Evolutionary conservation across 208 protist genomes (phyloP), one percentile per base, ranked within the genome.

Genomic region (Acanthamoeba triangularis): DNA sequence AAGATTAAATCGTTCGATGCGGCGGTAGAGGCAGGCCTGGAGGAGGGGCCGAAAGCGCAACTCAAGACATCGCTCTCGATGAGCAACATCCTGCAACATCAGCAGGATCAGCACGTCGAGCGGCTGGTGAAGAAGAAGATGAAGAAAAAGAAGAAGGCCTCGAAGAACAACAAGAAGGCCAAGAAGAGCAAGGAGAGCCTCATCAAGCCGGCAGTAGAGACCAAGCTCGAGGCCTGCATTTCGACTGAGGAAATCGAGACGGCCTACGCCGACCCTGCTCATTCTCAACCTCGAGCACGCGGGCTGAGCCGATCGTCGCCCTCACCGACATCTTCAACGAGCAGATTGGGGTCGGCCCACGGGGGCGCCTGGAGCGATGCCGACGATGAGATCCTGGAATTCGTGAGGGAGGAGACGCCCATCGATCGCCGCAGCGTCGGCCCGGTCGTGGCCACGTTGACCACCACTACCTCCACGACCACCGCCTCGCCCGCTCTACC

Each of bases 1-100:
- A 88, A 88, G 52, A 88, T 61, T 88, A 61, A 88, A 88, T 88
- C 78, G 14, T 88, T 61, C 33, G 41, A 52, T 88, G 41, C 78
- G 18, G 47, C 78, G 47, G 23, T 28, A 16, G 28, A 63, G 47
- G 67, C 67, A 16, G 28, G 67, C 28, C 6, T 76, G 16, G 67
- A 76, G 33, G 69, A 78, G 69, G 35, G 13, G n/a, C 61, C 18
- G 8, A 67, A 67, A 30, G 14, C 52, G 52, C 52, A 59, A 10
- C 76, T 84, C 33, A 56, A 56, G 16, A 30, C 41, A 18, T 84
- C 44, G n/a, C 44, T 84, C 11, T 84, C 35, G 28, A 37, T 84
- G 41, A 49, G 25, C 76, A 84, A 56, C 44, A 59, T 59, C 52
- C 52, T 84, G 18, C n/a, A 56, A 84, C 41, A 56, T 84, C 76